Evolutionary conservation across 208 protist species (phyloP).

Genomic region (Crithidia bombi): DNA sequence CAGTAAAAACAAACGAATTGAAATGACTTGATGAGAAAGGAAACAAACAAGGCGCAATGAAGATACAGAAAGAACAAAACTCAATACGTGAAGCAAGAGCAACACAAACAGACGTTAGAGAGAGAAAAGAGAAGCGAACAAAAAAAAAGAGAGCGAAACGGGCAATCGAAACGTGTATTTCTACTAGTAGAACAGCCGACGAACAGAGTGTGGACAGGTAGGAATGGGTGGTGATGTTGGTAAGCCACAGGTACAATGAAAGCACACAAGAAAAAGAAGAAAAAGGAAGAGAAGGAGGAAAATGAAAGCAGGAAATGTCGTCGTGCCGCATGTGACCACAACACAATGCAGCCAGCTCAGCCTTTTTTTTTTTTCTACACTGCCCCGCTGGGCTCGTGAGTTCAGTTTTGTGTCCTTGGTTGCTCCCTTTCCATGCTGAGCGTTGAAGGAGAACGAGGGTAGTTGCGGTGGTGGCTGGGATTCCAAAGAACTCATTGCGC

Average conservation of each 20-base stretch:
- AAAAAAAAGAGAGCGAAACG: background rate
- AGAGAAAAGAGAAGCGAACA: background rate
- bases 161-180: background rate
- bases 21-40: slow-evolving; percentile 8
- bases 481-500: too few relatives aligned
- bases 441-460: too few relatives aligned
- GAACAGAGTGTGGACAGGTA: too few relatives aligned
- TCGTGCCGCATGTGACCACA: background rate
- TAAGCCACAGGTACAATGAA: too few relatives aligned
- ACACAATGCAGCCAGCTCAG: too few relatives aligned
- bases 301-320: background rate
- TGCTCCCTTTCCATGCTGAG: too few relatives aligned
- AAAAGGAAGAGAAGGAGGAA: background rate
- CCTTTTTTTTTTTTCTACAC: too few relatives aligned
- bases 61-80: background rate
- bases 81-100: background rate
- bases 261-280: slow-evolving; percentile 11
- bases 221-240: too few relatives aligned
- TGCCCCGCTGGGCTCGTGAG: too few relatives aligned
- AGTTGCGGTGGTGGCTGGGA: too few relatives aligned
- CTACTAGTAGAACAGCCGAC: too few relatives aligned
- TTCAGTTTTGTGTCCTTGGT: too few relatives aligned
- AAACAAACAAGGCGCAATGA: slow-evolving; percentile 13
- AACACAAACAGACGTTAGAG: slow-evolving; percentile 6
- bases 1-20: slow-evolving; percentile 10